These are phyloP conservation scores for Apophysomyces sp. DNA, from an alignment of 371 early-diverging fungal species.

Conservation along the genomic window DNA sequence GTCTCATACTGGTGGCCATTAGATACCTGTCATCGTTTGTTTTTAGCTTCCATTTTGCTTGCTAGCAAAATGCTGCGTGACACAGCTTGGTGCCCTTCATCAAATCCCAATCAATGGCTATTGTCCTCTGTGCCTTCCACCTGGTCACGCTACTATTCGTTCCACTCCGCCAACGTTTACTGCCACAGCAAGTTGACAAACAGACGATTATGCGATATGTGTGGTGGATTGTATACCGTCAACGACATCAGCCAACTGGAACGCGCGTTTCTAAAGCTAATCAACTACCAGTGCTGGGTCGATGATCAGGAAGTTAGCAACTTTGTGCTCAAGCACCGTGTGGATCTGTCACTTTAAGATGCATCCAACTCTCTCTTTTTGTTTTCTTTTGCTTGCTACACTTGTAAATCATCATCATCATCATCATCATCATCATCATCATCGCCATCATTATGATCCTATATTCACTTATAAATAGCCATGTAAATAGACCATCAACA, in stretches of 20 bases:
- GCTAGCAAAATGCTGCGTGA: constrained; percentile 78
- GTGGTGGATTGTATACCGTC: constrained; percentile 32
- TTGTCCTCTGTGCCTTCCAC: background rate
- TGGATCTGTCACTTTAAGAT: constrained; percentile 33
- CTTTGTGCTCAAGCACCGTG: constrained; percentile 32
- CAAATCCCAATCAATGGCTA: background rate
- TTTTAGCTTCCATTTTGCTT: constrained; percentile 70
- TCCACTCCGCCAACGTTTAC: constrained; percentile 8
- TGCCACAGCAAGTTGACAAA: constrained; percentile 23
- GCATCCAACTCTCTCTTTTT: background rate
- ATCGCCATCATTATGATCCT: too few relatives aligned
- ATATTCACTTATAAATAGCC: background rate
- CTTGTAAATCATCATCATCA: too few relatives aligned
- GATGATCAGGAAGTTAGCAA: constrained; percentile 31
- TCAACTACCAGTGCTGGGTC: constrained; percentile 45
- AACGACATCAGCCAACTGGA: constrained; percentile 41
- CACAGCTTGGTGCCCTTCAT: constrained; percentile 46
- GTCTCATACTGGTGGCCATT: background rate
- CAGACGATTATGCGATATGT: constrained; percentile 34
- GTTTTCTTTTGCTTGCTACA: background rate
- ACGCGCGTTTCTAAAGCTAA: constrained; percentile 42
- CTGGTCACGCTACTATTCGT: constrained; percentile 12
- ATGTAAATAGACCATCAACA: background rate
- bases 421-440: too few relatives aligned
- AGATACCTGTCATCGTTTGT: constrained; percentile 69